Evolutionary conservation across 768 basidiomycete genomes (phyloP).

Genomic region (Amanita fuliginea): DNA sequence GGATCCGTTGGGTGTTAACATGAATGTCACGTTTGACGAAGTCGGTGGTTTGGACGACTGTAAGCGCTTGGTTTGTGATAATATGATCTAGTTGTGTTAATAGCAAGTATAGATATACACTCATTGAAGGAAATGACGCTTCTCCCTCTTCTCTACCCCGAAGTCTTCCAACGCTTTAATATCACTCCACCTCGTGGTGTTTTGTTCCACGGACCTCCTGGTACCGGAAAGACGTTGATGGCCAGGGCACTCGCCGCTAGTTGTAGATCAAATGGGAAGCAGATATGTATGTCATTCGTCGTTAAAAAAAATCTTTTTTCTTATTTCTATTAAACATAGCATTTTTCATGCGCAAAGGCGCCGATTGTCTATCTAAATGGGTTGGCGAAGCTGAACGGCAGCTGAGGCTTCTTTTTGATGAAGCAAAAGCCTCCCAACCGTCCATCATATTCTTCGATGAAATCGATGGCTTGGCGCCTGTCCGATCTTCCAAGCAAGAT

Average conservation of each 20-base stretch:
- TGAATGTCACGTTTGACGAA: slow-evolving; percentile 91
- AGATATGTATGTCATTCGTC: slow-evolving; percentile 56
- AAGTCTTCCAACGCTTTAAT: slow-evolving; percentile 89
- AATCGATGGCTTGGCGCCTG: slow-evolving; percentile 96
- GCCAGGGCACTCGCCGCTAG: slow-evolving; percentile 92
- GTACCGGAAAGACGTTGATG: slow-evolving; percentile 94
- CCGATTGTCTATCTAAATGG: slow-evolving; percentile 97
- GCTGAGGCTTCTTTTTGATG: slow-evolving; percentile 89
- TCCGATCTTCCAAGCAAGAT: slow-evolving; percentile 96
- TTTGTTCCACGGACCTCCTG: slow-evolving; percentile 95
- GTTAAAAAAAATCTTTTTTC: background rate
- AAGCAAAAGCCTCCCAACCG: slow-evolving; percentile 85
- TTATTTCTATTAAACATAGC: slow-evolving; percentile 34
- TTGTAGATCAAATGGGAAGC: slow-evolving; percentile 75
- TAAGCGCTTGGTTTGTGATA: slow-evolving; percentile 15
- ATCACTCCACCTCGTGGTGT: slow-evolving; percentile 96
- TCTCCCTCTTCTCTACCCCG: slow-evolving; percentile 89
- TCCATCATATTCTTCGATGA: slow-evolving; percentile 99
- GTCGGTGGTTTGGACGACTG: slow-evolving; percentile 94
- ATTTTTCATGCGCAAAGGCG: slow-evolving; percentile 99
- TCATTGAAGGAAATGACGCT: slow-evolving; percentile 98
- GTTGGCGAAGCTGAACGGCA: slow-evolving; percentile 98
- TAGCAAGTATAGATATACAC: slow-evolving; percentile 62
- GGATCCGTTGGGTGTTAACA: slow-evolving; percentile 90
- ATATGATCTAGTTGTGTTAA: background rate